A percentile compares a stretch with the other conserved stretches of the same genome.
These are phyloP conservation scores for Somion occarium DNA, from an alignment of 1,284 basidiomycete genomes.

Conservation along the genomic window DNA sequence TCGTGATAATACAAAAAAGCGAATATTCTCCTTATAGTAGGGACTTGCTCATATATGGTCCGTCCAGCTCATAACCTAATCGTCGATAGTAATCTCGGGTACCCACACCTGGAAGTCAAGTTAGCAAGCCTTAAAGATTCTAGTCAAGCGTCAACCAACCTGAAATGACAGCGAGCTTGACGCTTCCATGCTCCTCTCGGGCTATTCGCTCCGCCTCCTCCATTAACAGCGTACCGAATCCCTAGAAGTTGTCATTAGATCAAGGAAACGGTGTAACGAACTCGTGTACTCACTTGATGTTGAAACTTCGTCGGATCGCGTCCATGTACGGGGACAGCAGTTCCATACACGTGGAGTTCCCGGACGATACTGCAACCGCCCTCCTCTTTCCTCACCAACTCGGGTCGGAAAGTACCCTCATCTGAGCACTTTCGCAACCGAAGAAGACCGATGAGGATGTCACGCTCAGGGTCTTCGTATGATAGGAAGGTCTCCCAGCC, in stretches of 20 bases:
- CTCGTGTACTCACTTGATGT: conserved; percentile 62
- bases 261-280: neutral
- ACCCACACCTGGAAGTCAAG: conserved; percentile 63
- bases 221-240: conserved; percentile 97
- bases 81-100: conserved; percentile 94
- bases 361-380: conserved; percentile 92
- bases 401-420: conserved; percentile 94
- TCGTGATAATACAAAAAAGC: neutral
- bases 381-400: conserved; percentile 74
- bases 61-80: conserved; percentile 91
- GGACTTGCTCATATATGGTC: conserved; percentile 94
- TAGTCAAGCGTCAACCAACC: conserved; percentile 40
- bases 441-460: conserved; percentile 93
- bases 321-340: conserved; percentile 95
- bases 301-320: conserved; percentile 98
- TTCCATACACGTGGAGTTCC: conserved; percentile 98
- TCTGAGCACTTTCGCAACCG: conserved; percentile 93
- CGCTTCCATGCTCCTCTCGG: conserved; percentile 94
- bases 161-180: conserved; percentile 94
- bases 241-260: conserved; percentile 39
- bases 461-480: conserved; percentile 96
- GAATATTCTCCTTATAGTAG: conserved; percentile 30
- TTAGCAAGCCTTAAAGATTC: neutral
- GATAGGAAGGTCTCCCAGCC: conserved; percentile 99
- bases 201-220: conserved; percentile 99